These are phyloP conservation scores for Ceratobasidium sp. DNA, from an alignment of 1,284 basidiomycete species.

Conservation along the genomic window DNA sequence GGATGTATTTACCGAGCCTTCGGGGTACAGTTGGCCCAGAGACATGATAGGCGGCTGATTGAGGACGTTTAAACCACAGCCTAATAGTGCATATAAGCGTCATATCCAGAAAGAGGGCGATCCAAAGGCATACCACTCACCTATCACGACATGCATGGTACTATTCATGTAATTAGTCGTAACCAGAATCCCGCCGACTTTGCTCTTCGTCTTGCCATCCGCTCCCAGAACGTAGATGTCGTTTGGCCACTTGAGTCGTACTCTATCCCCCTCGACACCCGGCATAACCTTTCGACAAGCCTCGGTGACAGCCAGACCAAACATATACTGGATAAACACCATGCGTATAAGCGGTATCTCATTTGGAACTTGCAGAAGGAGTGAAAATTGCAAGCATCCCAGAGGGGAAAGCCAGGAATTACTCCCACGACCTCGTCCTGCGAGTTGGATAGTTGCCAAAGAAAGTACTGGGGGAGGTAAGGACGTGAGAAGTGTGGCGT, in stretches of 20 bases:
- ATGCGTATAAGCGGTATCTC: conserved; percentile 65
- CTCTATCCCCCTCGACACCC: conserved; percentile 64
- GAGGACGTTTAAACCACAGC: conserved; percentile 90
- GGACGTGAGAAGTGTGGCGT: conserved; percentile 73
- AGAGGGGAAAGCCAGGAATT: conserved; percentile 95
- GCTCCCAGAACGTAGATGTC: conserved; percentile 82
- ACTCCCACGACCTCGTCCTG: conserved; percentile 87
- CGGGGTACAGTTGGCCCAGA: conserved; percentile 70
- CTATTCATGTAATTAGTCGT: conserved; percentile 83
- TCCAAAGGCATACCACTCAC: conserved; percentile 59
- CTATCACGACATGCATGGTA: conserved; percentile 79
- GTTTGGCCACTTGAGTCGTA: conserved; percentile 97
- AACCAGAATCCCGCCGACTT: conserved; percentile 92
- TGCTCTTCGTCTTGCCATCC: conserved; percentile 64
- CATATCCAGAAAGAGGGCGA: conserved; percentile 7
- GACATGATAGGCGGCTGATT: conserved; percentile 81
- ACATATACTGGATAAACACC: conserved; percentile 96
- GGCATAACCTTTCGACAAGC: conserved; percentile 72
- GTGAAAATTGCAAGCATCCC: conserved; percentile 89
- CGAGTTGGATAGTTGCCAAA: conserved; percentile 87
- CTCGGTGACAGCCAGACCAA: conserved; percentile 88
- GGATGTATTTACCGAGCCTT: conserved; percentile 53
- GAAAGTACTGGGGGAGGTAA: conserved; percentile 83
- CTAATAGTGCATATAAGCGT: conserved; percentile 57
- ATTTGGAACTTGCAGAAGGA: conserved; percentile 69